A percentile compares a stretch with the other conserved stretches of the same genome.
Conservation (phyloP, 495 filamentous ascomycete species). For the Hypoxylon trugodes region DNA sequence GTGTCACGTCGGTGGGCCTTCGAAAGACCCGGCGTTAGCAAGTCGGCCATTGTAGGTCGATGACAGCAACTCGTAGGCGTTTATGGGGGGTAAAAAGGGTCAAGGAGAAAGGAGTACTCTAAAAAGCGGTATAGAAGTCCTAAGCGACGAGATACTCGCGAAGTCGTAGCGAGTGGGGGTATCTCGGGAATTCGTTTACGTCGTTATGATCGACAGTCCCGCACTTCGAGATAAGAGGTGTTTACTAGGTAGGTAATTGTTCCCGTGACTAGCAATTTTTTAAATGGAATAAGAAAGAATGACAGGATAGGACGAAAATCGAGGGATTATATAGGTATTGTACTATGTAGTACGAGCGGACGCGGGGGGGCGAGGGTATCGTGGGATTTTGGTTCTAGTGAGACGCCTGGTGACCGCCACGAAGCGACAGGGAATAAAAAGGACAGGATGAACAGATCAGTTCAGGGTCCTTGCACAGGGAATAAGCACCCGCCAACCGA, state of each 20-base stretch:
- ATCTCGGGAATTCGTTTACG: constrained; percentile 31
- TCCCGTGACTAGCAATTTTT: constrained; percentile 10
- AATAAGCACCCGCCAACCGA: constrained; percentile 4
- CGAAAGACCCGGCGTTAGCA: constrained; percentile 30
- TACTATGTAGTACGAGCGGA: constrained; percentile 16
- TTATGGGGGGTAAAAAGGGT: constrained; percentile 8
- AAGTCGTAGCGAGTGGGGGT: constrained; percentile 10
- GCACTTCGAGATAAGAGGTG: not conserved
- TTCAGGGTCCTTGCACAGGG: constrained; percentile 29
- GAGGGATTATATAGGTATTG: constrained; percentile 39
- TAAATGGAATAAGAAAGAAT: not conserved
- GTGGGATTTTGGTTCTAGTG: constrained; percentile 18
- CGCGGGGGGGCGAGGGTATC: constrained; percentile 31
- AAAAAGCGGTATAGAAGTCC: constrained; percentile 17
- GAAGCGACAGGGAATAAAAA: constrained; percentile 27
- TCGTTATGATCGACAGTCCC: constrained; percentile 13
- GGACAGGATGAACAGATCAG: constrained; percentile 15
- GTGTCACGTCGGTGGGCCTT: constrained; percentile 25
- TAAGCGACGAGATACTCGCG: constrained; percentile 8
- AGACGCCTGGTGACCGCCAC: constrained; percentile 30
- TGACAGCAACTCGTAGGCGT: constrained; percentile 23
- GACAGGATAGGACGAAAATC: constrained; percentile 5
- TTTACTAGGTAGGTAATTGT: not conserved
- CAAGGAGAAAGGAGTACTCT: constrained; percentile 30
- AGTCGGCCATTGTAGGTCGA: constrained; percentile 30